Evolutionary conservation across 495 filamentous ascomycete species (phyloP).

Genomic region (Penicillium herquei): DNA sequence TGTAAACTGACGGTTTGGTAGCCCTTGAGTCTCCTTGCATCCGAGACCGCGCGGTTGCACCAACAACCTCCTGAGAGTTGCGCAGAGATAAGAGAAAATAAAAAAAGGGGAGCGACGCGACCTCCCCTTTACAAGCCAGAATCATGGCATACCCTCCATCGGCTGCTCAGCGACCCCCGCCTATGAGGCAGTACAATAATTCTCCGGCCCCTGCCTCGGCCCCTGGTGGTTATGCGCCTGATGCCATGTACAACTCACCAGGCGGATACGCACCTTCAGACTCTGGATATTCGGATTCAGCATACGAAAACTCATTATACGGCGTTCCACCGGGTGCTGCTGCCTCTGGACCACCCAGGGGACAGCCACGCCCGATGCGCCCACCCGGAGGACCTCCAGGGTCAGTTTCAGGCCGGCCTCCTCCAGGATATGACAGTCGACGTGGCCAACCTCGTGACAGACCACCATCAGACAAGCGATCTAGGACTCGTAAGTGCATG

Average conservation of each 20-base stretch:
- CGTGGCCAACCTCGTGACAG: constrained; percentile 26
- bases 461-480: constrained; percentile 26
- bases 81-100: not conserved
- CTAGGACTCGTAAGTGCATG: constrained; percentile 35
- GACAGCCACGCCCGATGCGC: constrained; percentile 36
- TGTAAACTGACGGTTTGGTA: constrained; percentile 7
- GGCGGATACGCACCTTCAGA: constrained; percentile 44
- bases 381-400: constrained; percentile 40
- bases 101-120: not conserved
- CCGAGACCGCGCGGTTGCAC: constrained; percentile 6
- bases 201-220: constrained; percentile 26
- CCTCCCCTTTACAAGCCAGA: not conserved
- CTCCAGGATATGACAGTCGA: constrained; percentile 27
- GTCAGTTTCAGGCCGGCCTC: constrained; percentile 49
- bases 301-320: constrained; percentile 49
- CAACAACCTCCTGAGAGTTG: constrained; percentile 5
- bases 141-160: constrained; percentile 37
- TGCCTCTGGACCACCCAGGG: constrained; percentile 35
- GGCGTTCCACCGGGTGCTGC: constrained; percentile 33
- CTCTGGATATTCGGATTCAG: constrained; percentile 22
- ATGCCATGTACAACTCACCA: constrained; percentile 47
- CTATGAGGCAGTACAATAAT: constrained; percentile 51
- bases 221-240: constrained; percentile 43
- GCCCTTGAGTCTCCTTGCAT: constrained; percentile 23
- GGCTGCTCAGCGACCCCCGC: constrained; percentile 44